Evolutionary conservation across 768 basidiomycete species (phyloP), one percentile per base, ranked within the genome.

Genomic region (Boletus fagicola): DNA sequence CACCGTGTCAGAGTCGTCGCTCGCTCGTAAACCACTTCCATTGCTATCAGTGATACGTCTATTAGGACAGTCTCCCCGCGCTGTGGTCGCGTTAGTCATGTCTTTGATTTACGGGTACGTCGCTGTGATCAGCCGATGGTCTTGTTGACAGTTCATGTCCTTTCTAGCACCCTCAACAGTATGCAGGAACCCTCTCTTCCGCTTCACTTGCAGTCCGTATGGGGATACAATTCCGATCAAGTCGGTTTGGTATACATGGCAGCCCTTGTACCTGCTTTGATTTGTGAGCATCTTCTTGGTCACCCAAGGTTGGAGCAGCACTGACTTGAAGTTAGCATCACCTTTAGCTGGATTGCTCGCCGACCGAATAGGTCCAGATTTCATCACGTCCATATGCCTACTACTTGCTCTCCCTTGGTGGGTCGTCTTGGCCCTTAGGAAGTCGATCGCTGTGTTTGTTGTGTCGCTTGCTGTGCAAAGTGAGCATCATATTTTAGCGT

Each of bases 171-270:
- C 15, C 68, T 80, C 1, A 78, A 75, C 50, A 80, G 75, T 36
- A 75, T 75, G 49, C 77, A 78, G 62, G 86, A 86, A 51, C 83
- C 86, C 16, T 74, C 83, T 7, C 70, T 87, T 38, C 83, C 85
- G 1, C 67, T 86, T 28, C 82, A 81, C 57, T 65, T 86, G 36
- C 78, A 82, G 59, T 64, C 65, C 12, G 58, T 78, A 8, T 87
- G 83, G 80, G 68, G 69, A 5, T 75, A 81, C 40, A 59, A 76
- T 53, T 76, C 84, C 0, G 67, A n/a, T 68, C 72, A 58, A 66
- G 83, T 88, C 11, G 89, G 89, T 9, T 62, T 90, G n/a, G 78
- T 88, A 16, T 86, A 85, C 66, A 72, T 90, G 55, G 87, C 83
- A 9, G 78, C 80, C 10, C 80, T 86, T 26, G 70, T 87, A 8